These are phyloP conservation scores for Kwoniella bestiolae DNA, from an alignment of 768 basidiomycete genomes.

Conservation along the genomic window DNA sequence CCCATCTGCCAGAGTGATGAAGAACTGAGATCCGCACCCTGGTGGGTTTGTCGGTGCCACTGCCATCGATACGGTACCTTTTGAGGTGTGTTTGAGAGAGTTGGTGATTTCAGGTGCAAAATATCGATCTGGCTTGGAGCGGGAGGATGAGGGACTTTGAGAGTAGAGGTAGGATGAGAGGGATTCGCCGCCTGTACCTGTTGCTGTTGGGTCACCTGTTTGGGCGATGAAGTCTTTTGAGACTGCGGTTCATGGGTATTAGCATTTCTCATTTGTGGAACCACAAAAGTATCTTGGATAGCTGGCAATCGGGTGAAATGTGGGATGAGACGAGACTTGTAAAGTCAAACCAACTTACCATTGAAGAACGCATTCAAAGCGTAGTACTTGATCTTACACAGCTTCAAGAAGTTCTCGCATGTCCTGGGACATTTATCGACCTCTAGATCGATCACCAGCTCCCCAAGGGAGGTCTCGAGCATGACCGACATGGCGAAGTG, in stretches of 20 bases:
- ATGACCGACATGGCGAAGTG: constrained; percentile 78
- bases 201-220: constrained; percentile 92
- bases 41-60: constrained; percentile 69
- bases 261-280: background rate
- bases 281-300: no score
- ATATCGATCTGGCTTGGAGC: constrained; percentile 66
- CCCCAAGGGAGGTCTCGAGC: constrained; percentile 94
- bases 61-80: constrained; percentile 97
- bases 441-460: constrained; percentile 94
- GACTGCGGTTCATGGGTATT: constrained; percentile 62
- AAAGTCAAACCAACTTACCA: no score
- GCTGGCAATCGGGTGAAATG: no score
- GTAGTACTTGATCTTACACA: constrained; percentile 97
- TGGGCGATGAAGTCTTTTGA: constrained; percentile 98
- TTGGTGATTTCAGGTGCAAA: constrained; percentile 76
- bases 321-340: no score
- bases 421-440: constrained; percentile 86
- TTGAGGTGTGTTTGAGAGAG: constrained; percentile 74
- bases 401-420: constrained; percentile 94
- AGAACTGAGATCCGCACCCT: constrained; percentile 94
- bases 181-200: constrained; percentile 90
- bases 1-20: constrained; percentile 85
- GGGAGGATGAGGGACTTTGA: constrained; percentile 54
- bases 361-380: constrained; percentile 98
- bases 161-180: constrained; percentile 72